Percentiles rank a stretch among this genome's conserved stretches.
Conservation (phyloP, 208 protist species). For the Leishmania lainsoni region DNA sequence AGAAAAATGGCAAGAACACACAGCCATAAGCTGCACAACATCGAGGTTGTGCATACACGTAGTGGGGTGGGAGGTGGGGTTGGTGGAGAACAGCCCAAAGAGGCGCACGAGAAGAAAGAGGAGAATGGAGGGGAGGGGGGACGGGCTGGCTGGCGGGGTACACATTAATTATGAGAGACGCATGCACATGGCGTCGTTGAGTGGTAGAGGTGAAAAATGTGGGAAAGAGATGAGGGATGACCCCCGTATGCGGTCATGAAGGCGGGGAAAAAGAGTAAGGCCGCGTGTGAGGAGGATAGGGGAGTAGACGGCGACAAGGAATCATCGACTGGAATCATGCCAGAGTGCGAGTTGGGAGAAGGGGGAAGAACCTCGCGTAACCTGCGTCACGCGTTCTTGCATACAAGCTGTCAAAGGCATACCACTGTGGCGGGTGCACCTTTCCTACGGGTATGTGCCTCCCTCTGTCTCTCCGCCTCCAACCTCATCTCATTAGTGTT, state of each 20-base stretch:
- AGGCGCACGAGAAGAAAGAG: neutral
- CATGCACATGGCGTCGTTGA: neutral
- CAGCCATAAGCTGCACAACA: too few species aligned
- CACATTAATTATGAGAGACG: neutral
- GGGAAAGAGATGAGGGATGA: neutral
- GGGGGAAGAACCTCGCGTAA: neutral
- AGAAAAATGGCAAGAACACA: neutral
- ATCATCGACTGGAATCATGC: too few species aligned
- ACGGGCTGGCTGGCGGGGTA: too few species aligned
- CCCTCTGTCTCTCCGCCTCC: neutral
- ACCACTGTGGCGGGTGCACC: neutral
- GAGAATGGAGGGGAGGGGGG: neutral
- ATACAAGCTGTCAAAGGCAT: neutral
- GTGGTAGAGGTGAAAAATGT: neutral
- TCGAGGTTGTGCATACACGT: too few species aligned
- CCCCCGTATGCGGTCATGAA: too few species aligned
- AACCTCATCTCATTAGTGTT: neutral
- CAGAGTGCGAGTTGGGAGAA: too few species aligned
- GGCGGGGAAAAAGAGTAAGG: too few species aligned
- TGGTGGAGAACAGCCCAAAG: neutral
- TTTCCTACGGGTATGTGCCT: neutral
- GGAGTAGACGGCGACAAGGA: neutral
- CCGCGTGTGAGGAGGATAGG: neutral
- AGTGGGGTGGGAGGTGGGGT: neutral
- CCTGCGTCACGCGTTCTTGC: neutral